Percentiles rank a stretch among this genome's conserved stretches.
Evolutionary conservation across 495 filamentous ascomycete genomes (phyloP).

Genomic region (Rostrohypoxylon terebratum): DNA sequence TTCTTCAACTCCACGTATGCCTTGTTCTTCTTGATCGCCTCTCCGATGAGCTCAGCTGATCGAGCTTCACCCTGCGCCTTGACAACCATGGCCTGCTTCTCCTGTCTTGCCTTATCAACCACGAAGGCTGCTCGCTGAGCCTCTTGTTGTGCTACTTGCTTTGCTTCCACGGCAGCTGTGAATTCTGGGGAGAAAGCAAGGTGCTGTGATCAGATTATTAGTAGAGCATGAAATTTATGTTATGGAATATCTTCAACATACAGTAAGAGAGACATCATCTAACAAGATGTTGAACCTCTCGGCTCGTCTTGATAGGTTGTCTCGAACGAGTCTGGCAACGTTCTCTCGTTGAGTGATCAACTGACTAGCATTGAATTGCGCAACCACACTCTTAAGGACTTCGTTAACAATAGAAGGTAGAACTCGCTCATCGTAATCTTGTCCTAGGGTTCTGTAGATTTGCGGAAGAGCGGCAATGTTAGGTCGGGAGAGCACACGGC

Average conservation of each 20-base stretch:
- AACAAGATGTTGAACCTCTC: slow-evolving; percentile 97
- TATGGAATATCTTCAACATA: slow-evolving; percentile 57
- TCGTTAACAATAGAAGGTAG: slow-evolving; percentile 98
- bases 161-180: slow-evolving; percentile 97
- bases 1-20: slow-evolving; percentile 96
- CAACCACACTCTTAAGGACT: slow-evolving; percentile 97
- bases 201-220: slow-evolving; percentile 69
- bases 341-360: slow-evolving; percentile 98
- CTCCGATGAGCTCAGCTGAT: slow-evolving; percentile 96
- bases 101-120: slow-evolving; percentile 98
- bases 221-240: slow-evolving; percentile 28
- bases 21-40: slow-evolving; percentile 98
- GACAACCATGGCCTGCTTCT: slow-evolving; percentile 99
- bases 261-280: slow-evolving; percentile 97
- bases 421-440: slow-evolving; percentile 96
- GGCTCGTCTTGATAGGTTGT: slow-evolving; percentile 90
- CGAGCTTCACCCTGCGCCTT: slow-evolving; percentile 98
- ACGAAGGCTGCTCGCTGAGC: slow-evolving; percentile 97
- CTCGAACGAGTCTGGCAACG: slow-evolving; percentile 88
- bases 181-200: slow-evolving; percentile 99
- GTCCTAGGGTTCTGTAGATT: slow-evolving; percentile 95
- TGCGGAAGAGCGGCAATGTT: slow-evolving; percentile 88
- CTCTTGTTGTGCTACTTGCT: slow-evolving; percentile 99
- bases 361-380: slow-evolving; percentile 98
- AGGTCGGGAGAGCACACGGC: slow-evolving; percentile 96